Percentiles rank a stretch among this genome's conserved stretches.
Conservation (phyloP, 2,329 filamentous ascomycete genomes). For the Pseudocercospora musae region DNA sequence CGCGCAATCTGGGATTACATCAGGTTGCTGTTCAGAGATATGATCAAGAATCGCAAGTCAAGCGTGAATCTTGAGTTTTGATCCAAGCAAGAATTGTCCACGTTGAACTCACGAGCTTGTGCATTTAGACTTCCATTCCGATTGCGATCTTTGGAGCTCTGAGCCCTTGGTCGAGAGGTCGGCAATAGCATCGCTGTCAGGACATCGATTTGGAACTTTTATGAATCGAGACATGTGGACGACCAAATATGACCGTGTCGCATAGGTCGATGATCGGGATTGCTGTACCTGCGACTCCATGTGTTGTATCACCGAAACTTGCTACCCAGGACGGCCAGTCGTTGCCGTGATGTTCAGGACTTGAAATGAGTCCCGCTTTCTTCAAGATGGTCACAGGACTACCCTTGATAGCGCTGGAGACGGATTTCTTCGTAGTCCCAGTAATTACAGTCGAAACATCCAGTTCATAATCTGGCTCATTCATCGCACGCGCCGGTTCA, state of each 20-base stretch:
- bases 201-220: background rate
- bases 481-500: background rate
- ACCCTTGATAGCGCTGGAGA: background rate
- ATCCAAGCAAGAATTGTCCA: background rate
- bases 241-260: background rate
- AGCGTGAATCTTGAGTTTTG: no score
- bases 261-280: background rate
- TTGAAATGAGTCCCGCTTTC: background rate
- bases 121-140: background rate
- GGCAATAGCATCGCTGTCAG: background rate
- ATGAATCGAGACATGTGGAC: background rate
- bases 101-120: background rate
- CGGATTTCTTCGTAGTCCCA: background rate
- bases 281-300: background rate
- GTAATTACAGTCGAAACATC: background rate
- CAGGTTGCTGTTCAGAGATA: no score
- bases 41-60: no score
- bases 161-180: background rate
- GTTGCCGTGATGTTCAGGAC: background rate
- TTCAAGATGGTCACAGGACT: background rate
- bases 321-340: background rate
- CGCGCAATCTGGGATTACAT: no score
- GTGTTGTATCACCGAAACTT: background rate
- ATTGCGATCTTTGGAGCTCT: background rate
- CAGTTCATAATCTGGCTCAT: background rate